Base-by-base conservation (phyloP, 2,329 filamentous ascomycete species). In the Apiospora saccharicola region DNA sequence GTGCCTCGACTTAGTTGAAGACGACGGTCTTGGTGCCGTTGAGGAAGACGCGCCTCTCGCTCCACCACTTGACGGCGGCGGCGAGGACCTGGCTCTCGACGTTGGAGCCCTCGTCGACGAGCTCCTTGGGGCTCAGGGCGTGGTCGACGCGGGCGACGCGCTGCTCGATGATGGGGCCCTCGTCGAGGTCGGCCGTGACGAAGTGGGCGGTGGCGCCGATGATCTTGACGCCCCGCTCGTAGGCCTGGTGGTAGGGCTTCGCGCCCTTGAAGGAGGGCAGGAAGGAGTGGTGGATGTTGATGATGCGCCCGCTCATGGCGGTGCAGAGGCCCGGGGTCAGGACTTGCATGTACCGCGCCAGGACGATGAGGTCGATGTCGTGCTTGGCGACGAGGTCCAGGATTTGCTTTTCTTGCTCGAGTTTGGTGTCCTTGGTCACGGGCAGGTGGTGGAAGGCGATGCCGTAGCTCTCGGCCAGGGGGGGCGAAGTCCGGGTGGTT, bases 281-380 rank as follows among this genome's bases (percentile, higher is more conserved):
- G 89, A 96, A 96, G 76, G 90, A 92, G 85, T 96, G 94, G 85
- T 96, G 94, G 83, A 96, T 96, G 85, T 96, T 96, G 91, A 96
- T 96, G 84, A 96, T 96, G 81, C 90, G 91, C 72, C 94, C 94
- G 69, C 90, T 92, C 93, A 96, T 95, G 77, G 90, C 93, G 72
- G 87, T 84, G 85, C 94, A 96, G 53, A 96, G 86, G 12, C 84
- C 89, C 0, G 93, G 93, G 30, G 91, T 93, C 14, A 96, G 87
- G 44, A 96, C 93, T 84, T 96, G 94, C 94, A 96, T 96, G 85
- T 96, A 96, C 73, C 94, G 90, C 8, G 94, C 94, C 67, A 96
- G 86, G 1, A 96, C 93, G 70, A 96, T 89, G 70, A 96, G 88
- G 79, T 96, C 94, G 79, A 96, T 89, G 75, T 88, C 83, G 82